These are phyloP conservation scores for Tribonema minus DNA, from an alignment of 108 stramenopile genomes.

Conservation along the genomic window DNA sequence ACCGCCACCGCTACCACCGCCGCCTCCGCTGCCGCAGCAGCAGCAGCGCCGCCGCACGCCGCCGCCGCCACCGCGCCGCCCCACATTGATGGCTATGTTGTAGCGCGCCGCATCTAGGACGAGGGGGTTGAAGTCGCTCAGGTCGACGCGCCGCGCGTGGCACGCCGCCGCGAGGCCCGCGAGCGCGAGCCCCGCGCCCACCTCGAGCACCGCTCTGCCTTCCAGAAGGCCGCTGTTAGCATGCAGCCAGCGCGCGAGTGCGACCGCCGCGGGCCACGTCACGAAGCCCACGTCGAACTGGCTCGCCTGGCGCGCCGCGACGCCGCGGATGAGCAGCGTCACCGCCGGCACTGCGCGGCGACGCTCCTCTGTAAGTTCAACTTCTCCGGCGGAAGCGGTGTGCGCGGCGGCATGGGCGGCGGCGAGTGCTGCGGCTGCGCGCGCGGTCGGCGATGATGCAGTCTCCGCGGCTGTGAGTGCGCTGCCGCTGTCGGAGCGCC, in stretches of 20 bases:
- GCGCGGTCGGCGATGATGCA: no score
- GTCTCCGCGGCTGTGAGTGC: no score
- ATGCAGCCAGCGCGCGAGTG: conserved; percentile 2
- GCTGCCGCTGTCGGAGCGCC: no score
- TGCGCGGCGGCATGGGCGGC: no score
- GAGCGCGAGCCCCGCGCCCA: conserved; percentile 19
- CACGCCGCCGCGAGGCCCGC: conserved; percentile 14
- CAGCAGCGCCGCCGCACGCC: not conserved
- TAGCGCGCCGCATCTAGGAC: conserved; percentile 1
- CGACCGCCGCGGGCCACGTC: conserved; percentile 26
- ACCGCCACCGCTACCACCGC: not conserved
- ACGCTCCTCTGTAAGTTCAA: no score
- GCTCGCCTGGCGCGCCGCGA: conserved; percentile 10
- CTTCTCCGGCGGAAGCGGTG: no score
- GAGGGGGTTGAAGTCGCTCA: conserved; percentile 33
- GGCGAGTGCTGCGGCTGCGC: no score
- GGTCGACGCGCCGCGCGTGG: not conserved
- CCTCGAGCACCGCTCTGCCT: conserved; percentile 14
- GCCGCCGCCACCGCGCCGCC: not conserved
- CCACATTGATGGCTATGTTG: conserved; percentile 7
- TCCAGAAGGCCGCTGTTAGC: not conserved
- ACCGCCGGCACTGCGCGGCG: no score
- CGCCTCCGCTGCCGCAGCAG: not conserved
- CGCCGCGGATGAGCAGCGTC: conserved; percentile 4
- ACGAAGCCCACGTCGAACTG: conserved; percentile 32